Evolutionary conservation across 2,329 filamentous ascomycete species (phyloP), one percentile per base, ranked within the genome.

Genomic region (Bipolaris sorokiniana): DNA sequence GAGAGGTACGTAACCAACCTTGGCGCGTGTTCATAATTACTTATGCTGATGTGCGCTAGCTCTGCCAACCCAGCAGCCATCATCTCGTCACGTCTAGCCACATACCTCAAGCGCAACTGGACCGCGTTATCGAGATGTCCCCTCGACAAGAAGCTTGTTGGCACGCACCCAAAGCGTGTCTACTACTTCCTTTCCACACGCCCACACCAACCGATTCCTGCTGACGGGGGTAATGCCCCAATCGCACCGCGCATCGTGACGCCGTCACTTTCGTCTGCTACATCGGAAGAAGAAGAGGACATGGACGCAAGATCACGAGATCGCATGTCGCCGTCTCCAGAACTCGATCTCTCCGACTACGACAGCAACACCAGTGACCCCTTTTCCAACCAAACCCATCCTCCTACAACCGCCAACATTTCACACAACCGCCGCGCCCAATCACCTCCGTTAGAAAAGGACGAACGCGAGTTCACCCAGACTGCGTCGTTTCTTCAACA

Each of bases 151-250:
- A 92, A 97, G 78, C 86, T 97, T 52, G 92, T 97, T 75, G 88
- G 90, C 38, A 90, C 94, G 40, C 94, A 98, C 75, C 95, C 95
- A 18, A 90, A 94, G 73, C 91, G 95, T 77, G 93, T 96, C 45
- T 98, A 97, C 82, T 98, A 96, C 80, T 98, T 93, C 79, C 86
- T 99, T 58, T 96, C 92, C 37, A 96, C 90, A n/a, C 89, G 85
- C 71, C 88, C 90, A 45, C 91, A 90, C 72, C 91, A 94, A 73
- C 87, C 91, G 36, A 86, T 98, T 18, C 91, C 92, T 2, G 86
- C 90, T 63, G 83, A 86, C 50, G 80, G 82, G 54, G 81, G 84
- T 68, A 76, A 80, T 68, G 69, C 82, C 63, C 74, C 72, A 63
- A 80, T 68, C 54, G 79, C 82, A 60, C 79, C 81, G 54, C 82